Evolutionary conservation across 2,329 filamentous ascomycete genomes (phyloP).

Genomic region (Phoma sp.): DNA sequence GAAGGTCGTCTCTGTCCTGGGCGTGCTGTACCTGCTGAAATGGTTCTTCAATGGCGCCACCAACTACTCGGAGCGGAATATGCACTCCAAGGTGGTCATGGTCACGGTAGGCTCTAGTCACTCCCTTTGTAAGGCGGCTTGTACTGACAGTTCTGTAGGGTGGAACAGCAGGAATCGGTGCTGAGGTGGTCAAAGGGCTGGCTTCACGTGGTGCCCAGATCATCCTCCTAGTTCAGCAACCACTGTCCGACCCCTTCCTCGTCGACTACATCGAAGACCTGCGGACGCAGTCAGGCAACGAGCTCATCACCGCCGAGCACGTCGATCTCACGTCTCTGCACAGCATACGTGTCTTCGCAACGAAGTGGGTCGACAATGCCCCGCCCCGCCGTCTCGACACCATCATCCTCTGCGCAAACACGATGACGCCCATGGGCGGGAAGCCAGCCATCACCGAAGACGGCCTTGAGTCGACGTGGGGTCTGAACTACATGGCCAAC

Average conservation of each 20-base stretch:
- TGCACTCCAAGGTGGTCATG: conserved; percentile 94
- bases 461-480: conserved; percentile 88
- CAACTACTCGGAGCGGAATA: conserved; percentile 78
- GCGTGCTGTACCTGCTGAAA: conserved; percentile 68
- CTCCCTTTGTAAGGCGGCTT: not conserved
- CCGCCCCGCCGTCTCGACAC: conserved; percentile 89
- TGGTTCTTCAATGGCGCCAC: conserved; percentile 76
- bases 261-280: conserved; percentile 92
- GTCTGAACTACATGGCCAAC: conserved; percentile 93
- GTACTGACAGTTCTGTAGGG: conserved; percentile 58
- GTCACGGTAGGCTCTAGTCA: conserved; percentile 69
- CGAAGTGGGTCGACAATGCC: conserved; percentile 96
- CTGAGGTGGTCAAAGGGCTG: conserved; percentile 74
- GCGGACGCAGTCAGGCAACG: conserved; percentile 75
- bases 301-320: conserved; percentile 93
- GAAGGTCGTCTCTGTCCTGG: conserved; percentile 60
- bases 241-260: conserved; percentile 83
- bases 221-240: conserved; percentile 83
- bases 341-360: conserved; percentile 90
- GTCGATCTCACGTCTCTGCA: conserved; percentile 89
- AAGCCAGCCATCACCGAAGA: conserved; percentile 70
- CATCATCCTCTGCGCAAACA: conserved; percentile 85
- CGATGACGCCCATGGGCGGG: conserved; percentile 72
- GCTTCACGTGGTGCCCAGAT: conserved; percentile 87
- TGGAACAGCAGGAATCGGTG: conserved; percentile 91